Percentiles rank a stretch among this genome's conserved stretches.
These are phyloP conservation scores for Botrytis fabae DNA, from an alignment of 2,329 filamentous ascomycete species.

Conservation along the genomic window DNA sequence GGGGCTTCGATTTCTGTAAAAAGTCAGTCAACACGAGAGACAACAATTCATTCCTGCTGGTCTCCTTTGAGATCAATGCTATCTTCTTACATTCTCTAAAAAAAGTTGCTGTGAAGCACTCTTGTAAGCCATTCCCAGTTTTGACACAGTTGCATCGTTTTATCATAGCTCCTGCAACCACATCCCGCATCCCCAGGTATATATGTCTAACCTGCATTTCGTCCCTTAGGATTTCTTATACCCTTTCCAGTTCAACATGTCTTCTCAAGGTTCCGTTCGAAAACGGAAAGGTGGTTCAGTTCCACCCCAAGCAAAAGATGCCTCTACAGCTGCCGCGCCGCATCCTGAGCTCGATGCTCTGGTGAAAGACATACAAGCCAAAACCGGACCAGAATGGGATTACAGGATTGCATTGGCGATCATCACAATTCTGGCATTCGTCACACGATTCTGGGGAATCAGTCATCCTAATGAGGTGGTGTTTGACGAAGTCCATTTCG, in stretches of 20 bases:
- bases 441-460: constrained; percentile 95
- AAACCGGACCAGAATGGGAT: constrained; percentile 67
- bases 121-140: constrained; percentile 15
- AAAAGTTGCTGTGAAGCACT: constrained; percentile 22
- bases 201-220: constrained; percentile 30
- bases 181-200: constrained; percentile 20
- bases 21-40: neutral
- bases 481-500: constrained; percentile 98
- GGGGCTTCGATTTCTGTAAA: constrained; percentile 8
- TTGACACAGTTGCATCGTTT: neutral
- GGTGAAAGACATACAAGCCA: constrained; percentile 45
- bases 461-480: constrained; percentile 94
- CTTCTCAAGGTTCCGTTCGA: constrained; percentile 38
- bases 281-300: constrained; percentile 48
- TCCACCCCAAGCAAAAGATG: constrained; percentile 52
- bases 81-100: constrained; percentile 19
- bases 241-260: constrained; percentile 34
- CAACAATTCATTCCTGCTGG: neutral
- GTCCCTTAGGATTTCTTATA: constrained; percentile 25
- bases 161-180: neutral
- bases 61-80: constrained; percentile 20
- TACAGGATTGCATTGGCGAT: constrained; percentile 77
- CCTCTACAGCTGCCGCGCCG: constrained; percentile 35
- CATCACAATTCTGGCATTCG: constrained; percentile 80
- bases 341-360: constrained; percentile 53